Base-by-base conservation (phyloP, 192 early-diverging fungal genomes). In the Coemansia nantahalensis region DNA sequence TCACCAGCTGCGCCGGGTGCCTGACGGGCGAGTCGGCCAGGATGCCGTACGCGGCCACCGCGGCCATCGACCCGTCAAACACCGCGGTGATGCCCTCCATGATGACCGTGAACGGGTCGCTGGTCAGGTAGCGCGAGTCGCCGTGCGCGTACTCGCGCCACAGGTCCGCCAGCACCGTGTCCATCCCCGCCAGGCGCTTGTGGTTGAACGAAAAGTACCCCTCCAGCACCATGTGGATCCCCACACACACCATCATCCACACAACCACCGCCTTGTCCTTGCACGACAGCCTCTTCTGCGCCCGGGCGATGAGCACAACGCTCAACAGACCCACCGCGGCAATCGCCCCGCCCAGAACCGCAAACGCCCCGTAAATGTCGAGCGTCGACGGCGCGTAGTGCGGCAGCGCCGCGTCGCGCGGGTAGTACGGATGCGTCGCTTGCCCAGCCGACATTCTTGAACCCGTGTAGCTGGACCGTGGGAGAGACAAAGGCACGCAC, bases 111-210 rank as follows among this genome's bases (percentile, higher is more conserved):
- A 92, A 88, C 8, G 86, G 76, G 47, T 97, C 94, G 39, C 78
- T 80, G 22, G 80, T 79, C 80, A 95, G 72, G 65, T 97, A 97
- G 32, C 92, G 73, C 17, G 91, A 94, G 67, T 97, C 94, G 32
- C 83, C 82, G 51, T 84, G 75, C 1, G 90, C 62, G 72, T 97
- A 97, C 70, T 97, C 92, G 78, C 92, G 92, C 90, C 90, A 97
- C 49, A 91, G 51, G 35, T 93, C 82, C 8, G 80, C 89, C 32
- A 93, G 39, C 6, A 90, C 50, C 19, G 52, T 65, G 43, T 79
- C 62, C 69, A 87, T 82, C 8, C 81, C 84, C 0, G 86, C 85
- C 42, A 97, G 74, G 2, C 79, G 79, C 11, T 50, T 36, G 58
- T 88, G 80, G 73, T 86, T 83, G 43, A 68, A 80, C 22, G 86